phyloP scores from a whole-genome alignment of 2,329 filamentous ascomycete species.

The Herpotrichia juniperi region DNA sequence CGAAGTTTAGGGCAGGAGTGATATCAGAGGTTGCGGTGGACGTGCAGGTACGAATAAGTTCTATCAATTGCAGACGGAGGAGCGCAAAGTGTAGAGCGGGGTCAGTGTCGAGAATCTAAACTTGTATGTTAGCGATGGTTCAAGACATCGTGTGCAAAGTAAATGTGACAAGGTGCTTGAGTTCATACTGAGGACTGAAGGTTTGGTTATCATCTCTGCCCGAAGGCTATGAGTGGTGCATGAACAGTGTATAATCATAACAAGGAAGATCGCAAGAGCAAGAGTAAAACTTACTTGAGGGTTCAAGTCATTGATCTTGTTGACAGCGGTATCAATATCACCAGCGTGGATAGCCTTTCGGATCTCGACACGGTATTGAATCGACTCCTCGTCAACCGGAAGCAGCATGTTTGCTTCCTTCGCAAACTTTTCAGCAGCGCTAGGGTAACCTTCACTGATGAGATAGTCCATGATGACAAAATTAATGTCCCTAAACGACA shows the following conservation, averaged over 20 bases:
- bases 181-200: conserved; percentile 88
- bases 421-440: conserved; percentile 90
- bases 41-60: conserved; percentile 83
- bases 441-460: conserved; percentile 92
- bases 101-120: conserved; percentile 84
- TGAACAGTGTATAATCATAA: conserved; percentile 98
- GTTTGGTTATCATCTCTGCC: conserved; percentile 86
- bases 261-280: conserved; percentile 44
- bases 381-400: conserved; percentile 73
- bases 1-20: conserved; percentile 81
- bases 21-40: conserved; percentile 73
- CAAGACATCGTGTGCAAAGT: conserved; percentile 45
- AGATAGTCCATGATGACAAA: conserved; percentile 95
- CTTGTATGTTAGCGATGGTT: conserved; percentile 26
- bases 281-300: conserved; percentile 73
- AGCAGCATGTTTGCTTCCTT: conserved; percentile 87
- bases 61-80: conserved; percentile 87
- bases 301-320: conserved; percentile 86
- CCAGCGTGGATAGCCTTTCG: conserved; percentile 84
- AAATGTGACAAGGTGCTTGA: background rate
- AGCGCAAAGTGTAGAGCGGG: conserved; percentile 86
- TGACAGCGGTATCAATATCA: conserved; percentile 83
- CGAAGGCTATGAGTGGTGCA: conserved; percentile 99
- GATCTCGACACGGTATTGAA: conserved; percentile 81
- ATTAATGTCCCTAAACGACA: conserved; percentile 80